These are phyloP conservation scores for Gastrolobium villosum DNA, from an alignment of 306 rosid genomes.

Conservation along the genomic window DNA sequence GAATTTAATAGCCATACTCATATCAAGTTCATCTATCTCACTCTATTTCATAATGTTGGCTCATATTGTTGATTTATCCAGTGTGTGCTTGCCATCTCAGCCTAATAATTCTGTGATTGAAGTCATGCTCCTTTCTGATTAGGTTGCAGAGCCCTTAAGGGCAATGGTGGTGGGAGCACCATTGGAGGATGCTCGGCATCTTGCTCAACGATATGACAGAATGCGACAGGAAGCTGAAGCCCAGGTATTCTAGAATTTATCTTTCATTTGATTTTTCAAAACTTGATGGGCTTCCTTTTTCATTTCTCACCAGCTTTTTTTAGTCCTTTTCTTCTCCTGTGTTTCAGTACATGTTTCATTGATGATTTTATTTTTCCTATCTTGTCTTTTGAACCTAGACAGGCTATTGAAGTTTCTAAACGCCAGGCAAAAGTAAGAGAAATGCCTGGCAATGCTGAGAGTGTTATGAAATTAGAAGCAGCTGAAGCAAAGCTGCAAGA, in stretches of 20 bases:
- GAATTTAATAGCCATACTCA: not conserved
- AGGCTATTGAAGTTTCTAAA: slow-evolving; percentile 95
- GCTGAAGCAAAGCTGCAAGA: slow-evolving; percentile 89
- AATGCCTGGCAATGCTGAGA: slow-evolving; percentile 82
- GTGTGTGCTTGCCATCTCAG: slow-evolving; percentile 24
- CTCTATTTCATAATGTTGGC: slow-evolving; percentile 30
- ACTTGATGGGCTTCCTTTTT: slow-evolving; percentile 28
- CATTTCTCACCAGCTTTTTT: not conserved
- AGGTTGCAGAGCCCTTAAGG: slow-evolving; percentile 95
- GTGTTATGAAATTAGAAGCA: slow-evolving; percentile 82
- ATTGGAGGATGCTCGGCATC: slow-evolving; percentile 94
- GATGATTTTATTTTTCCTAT: slow-evolving; percentile 38
- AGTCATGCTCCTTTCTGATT: slow-evolving; percentile 47
- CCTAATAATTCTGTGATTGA: slow-evolving; percentile 37
- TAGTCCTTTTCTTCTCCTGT: not conserved
- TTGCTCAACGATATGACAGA: slow-evolving; percentile 92
- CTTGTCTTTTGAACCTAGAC: slow-evolving; percentile 72
- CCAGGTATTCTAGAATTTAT: slow-evolving; percentile 68
- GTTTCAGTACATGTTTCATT: slow-evolving; percentile 32
- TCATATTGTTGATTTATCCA: slow-evolving; percentile 36
- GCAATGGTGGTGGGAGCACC: slow-evolving; percentile 97
- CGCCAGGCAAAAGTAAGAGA: slow-evolving; percentile 92
- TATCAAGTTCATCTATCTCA: slow-evolving; percentile 14
- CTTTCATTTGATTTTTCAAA: slow-evolving; percentile 32
- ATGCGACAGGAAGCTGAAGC: slow-evolving; percentile 95